A percentile compares a stretch with the other conserved stretches of the same genome.
phyloP scores from a whole-genome alignment of 2,329 filamentous ascomycete genomes.

The Trichoderma semiorbis region DNA sequence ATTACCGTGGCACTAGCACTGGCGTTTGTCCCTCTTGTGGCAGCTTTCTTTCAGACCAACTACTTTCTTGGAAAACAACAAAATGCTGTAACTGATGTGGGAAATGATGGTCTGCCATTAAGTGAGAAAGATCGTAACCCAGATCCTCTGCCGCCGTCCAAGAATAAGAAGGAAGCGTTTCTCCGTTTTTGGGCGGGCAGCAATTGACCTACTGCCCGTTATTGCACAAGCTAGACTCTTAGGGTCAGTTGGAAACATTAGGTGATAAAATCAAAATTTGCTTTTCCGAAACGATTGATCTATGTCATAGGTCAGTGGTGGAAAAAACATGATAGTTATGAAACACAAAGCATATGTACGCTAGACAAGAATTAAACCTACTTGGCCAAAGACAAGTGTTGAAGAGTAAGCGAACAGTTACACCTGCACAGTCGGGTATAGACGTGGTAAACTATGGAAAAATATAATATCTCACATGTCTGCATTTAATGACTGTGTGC shows the following conservation, averaged over 20 bases:
- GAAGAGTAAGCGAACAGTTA: too few species aligned
- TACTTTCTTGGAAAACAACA: conserved; percentile 33
- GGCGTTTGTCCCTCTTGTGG: conserved; percentile 33
- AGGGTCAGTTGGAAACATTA: neutral
- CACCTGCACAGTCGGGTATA: too few species aligned
- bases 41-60: conserved; percentile 38
- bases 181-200: conserved; percentile 28
- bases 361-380: neutral
- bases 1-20: conserved; percentile 31
- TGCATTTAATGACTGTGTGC: too few species aligned
- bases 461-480: too few species aligned
- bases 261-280: neutral
- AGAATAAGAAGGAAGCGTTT: conserved; percentile 26
- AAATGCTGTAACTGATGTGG: conserved; percentile 29
- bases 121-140: conserved; percentile 23
- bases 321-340: neutral
- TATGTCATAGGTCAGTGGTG: neutral
- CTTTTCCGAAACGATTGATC: neutral
- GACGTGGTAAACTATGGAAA: too few species aligned
- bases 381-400: neutral
- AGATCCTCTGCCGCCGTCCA: conserved; percentile 21
- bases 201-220: neutral
- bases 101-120: conserved; percentile 25
- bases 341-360: neutral
- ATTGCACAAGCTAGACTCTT: neutral